phyloP scores from a whole-genome alignment of 331 rosid species.

The Malus hybrid region DNA sequence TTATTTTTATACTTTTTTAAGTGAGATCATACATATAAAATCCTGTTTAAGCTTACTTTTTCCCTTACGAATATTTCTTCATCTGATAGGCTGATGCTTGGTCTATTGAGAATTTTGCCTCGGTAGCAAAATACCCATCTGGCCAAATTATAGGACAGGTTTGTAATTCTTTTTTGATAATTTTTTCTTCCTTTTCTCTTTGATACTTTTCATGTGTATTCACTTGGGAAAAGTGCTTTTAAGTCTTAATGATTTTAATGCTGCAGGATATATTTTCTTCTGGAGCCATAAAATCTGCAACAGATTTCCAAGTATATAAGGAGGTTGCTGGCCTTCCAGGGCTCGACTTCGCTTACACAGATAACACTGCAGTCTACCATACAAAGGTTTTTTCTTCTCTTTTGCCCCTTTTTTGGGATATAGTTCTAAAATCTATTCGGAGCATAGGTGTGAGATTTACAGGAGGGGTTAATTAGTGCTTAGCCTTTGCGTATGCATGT shows the following conservation, averaged over 20 bases:
- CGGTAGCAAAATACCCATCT: constrained; percentile 78
- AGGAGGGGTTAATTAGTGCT: not conserved
- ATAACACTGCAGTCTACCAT: constrained; percentile 85
- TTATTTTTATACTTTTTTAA: not conserved
- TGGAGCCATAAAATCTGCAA: constrained; percentile 87
- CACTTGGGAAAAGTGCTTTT: not conserved
- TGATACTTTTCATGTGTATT: constrained; percentile 3
- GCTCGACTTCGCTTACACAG: constrained; percentile 81
- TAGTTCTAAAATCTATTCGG: not conserved
- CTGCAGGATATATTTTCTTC: constrained; percentile 81
- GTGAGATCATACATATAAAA: constrained; percentile 2
- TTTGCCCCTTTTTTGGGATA: constrained; percentile 5
- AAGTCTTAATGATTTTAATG: constrained; percentile 13
- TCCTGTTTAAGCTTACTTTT: not conserved
- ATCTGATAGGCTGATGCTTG: constrained; percentile 75
- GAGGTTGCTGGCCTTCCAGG: constrained; percentile 92
- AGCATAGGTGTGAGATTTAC: not conserved
- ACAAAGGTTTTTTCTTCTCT: constrained; percentile 58
- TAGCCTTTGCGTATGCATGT: not conserved
- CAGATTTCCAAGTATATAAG: constrained; percentile 86
- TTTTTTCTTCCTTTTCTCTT: not conserved
- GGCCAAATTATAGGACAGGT: constrained; percentile 78
- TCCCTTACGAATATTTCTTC: constrained; percentile 8
- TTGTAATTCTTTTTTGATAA: constrained; percentile 16
- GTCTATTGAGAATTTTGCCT: constrained; percentile 83